These are phyloP conservation scores for Pyrenochaeta sp. DNA, from an alignment of 2,329 filamentous ascomycete species.

Conservation along the genomic window DNA sequence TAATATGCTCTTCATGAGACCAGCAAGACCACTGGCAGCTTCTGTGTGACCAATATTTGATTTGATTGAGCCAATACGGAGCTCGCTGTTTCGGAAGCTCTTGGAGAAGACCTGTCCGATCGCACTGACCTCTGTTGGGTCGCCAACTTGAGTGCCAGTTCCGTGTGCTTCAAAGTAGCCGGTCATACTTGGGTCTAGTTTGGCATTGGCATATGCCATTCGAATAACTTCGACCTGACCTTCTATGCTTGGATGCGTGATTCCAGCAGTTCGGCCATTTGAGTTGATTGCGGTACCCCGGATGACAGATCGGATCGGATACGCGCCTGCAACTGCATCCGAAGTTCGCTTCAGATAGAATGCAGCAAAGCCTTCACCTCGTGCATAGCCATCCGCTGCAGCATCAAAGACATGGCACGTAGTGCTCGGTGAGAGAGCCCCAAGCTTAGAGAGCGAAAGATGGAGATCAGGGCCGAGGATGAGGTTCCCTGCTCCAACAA, in stretches of 20 bases:
- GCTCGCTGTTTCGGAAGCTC: neutral
- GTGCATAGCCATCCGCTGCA: constrained; percentile 29
- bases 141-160: constrained; percentile 61
- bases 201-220: constrained; percentile 1
- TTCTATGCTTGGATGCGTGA: constrained; percentile 21
- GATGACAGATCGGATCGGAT: constrained; percentile 12
- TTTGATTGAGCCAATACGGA: constrained; percentile 13
- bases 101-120: neutral
- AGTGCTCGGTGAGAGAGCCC: constrained; percentile 18
- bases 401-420: constrained; percentile 25
- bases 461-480: constrained; percentile 11
- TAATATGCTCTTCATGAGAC: constrained; percentile 6
- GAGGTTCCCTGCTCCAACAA: constrained; percentile 23
- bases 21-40: constrained; percentile 7
- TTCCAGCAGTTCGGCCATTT: constrained; percentile 13
- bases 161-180: constrained; percentile 32
- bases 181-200: constrained; percentile 6
- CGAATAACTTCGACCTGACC: constrained; percentile 30
- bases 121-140: constrained; percentile 20
- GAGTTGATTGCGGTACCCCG: constrained; percentile 3
- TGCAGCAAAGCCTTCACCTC: constrained; percentile 25
- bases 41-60: constrained; percentile 11
- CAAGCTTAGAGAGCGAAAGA: constrained; percentile 5
- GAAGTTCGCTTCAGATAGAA: constrained; percentile 53
- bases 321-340: neutral